Evolutionary conservation across 768 basidiomycete genomes (phyloP).

Genomic region (Phallus indusiatus): DNA sequence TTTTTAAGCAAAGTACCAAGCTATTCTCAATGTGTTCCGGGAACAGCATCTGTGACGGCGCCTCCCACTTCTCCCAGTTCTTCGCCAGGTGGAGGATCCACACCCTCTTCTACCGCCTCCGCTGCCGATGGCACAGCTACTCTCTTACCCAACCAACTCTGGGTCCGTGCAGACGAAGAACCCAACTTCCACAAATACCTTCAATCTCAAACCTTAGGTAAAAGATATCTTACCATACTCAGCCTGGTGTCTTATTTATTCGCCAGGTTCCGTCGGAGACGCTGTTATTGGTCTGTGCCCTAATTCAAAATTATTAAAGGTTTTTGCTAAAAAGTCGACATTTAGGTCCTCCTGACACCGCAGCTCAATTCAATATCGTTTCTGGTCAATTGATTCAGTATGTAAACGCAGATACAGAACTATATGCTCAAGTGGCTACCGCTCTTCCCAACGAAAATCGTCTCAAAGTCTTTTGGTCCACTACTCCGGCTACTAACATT

Average conservation of each 20-base stretch:
- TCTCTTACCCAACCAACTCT: slow-evolving; percentile 39
- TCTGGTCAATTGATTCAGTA: slow-evolving; percentile 48
- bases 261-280: neutral
- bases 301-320: neutral
- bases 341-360: slow-evolving; percentile 18
- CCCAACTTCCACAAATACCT: slow-evolving; percentile 59
- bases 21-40: slow-evolving; percentile 10
- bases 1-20: neutral
- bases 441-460: slow-evolving; percentile 3
- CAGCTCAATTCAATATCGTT: slow-evolving; percentile 48
- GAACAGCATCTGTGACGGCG: slow-evolving; percentile 24
- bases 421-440: slow-evolving; percentile 8
- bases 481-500: slow-evolving; percentile 5
- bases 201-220: slow-evolving; percentile 24
- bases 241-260: neutral
- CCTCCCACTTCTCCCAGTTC: slow-evolving; percentile 13
- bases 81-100: slow-evolving; percentile 13
- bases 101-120: slow-evolving; percentile 14
- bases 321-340: neutral
- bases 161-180: slow-evolving; percentile 47
- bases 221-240: neutral
- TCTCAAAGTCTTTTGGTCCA: slow-evolving; percentile 10
- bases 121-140: slow-evolving; percentile 18
- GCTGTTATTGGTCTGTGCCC: slow-evolving; percentile 40
- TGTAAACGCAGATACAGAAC: slow-evolving; percentile 4